Evolutionary conservation across 768 basidiomycete species (phyloP), one percentile per base, ranked within the genome.

Genomic region (Phallus indusiatus): DNA sequence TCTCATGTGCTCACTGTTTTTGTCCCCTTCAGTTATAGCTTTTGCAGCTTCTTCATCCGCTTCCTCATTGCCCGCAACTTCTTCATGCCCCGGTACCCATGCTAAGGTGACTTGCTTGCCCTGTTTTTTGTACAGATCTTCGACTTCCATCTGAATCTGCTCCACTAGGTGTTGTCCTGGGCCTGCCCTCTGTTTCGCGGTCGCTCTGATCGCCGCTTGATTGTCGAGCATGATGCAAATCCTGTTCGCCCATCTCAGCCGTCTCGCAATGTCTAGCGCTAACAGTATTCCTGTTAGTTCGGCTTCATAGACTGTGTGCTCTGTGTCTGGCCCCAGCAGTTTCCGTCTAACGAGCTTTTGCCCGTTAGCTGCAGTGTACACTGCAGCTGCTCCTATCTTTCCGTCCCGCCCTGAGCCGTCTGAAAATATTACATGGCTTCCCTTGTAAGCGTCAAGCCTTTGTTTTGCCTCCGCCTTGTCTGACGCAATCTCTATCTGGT

Each of bases 331-430:
- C 8, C 60, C 60, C 12, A 61, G 35, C 22, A 52, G 28, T 4
- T 42, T 20, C 34, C 47, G 57, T 6, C 34, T 9, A 1, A 42
- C n/a, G 5, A 5, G 17, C 14, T 24, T 22, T 12, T 10, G 12
- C 10, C 24, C 21, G 42, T 47, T 48, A 33, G 51, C 42, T 12
- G 21, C 35, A 16, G n/a, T 17, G 9, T 50, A 14, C 36, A 52
- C 57, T 33, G 56, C 60, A 10, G 58, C 47, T 14, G 56, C 56
- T 11, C 60, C 60, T 21, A 61, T 49, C 5, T 42, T 36, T 11
- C 59, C 47, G n/a, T 58, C 18, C 12, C 42, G 18, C 12, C 47
- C 49, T n/a, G 60, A 61, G 17, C 60, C 60, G 37, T 61, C 60
- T 5, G 46, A 6, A 42, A 11, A 61, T 11, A 61, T 33, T n/a